phyloP scores from a whole-genome alignment of 2,329 filamentous ascomycete genomes.

The Colletotrichum truncatum region DNA sequence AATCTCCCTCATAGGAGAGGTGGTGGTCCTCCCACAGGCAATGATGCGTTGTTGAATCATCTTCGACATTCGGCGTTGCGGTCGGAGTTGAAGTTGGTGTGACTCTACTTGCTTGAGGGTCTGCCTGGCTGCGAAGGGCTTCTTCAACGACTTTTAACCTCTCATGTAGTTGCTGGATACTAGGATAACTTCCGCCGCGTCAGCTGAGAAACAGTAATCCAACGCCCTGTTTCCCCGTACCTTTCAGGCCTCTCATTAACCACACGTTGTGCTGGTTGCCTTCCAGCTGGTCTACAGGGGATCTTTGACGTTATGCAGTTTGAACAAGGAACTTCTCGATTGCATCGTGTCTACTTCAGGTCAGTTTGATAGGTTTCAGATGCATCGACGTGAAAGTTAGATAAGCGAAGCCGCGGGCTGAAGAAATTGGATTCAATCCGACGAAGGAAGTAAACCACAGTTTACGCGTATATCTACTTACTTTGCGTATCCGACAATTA shows the following conservation, averaged over 20 bases:
- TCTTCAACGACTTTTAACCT: conserved; percentile 27
- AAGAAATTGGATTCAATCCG: too few relatives aligned
- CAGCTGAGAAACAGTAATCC: not conserved
- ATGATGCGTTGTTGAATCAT: conserved; percentile 2
- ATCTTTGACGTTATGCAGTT: conserved; percentile 34
- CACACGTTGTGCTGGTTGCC: not conserved
- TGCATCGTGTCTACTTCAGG: conserved; percentile 29
- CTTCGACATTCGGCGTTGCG: not conserved
- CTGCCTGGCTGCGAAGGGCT: conserved; percentile 9
- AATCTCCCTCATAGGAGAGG: conserved; percentile 25
- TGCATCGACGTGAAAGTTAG: not conserved
- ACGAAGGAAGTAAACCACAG: not conserved
- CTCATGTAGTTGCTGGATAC: conserved; percentile 25
- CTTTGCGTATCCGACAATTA: conserved; percentile 22
- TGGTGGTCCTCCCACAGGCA: conserved; percentile 1
- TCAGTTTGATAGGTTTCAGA: not conserved
- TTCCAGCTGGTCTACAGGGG: conserved; percentile 28
- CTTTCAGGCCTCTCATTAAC: not conserved
- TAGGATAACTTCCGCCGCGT: not conserved
- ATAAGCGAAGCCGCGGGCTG: not conserved
- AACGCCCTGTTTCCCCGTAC: not conserved
- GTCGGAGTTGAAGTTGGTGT: conserved; percentile 16
- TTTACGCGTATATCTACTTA: not conserved
- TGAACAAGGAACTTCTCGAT: conserved; percentile 33
- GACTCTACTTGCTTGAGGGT: not conserved